These are phyloP conservation scores for Trichosporon ovoides DNA, from an alignment of 1,284 basidiomycete genomes.

Conservation along the genomic window DNA sequence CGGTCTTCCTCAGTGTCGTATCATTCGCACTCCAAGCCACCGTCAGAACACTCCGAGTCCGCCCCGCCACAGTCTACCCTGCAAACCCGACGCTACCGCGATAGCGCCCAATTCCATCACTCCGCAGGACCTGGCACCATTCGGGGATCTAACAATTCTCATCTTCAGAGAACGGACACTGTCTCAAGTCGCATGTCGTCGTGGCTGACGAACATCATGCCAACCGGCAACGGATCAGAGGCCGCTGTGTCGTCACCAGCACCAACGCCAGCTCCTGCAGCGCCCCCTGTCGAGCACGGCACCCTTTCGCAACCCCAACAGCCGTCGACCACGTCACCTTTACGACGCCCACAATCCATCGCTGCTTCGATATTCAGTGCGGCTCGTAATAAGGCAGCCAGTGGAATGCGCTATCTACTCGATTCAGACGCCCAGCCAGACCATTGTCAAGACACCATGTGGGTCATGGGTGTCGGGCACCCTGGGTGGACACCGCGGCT, in stretches of 20 bases:
- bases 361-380: constrained; percentile 42
- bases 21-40: constrained; percentile 19
- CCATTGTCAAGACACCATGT: constrained; percentile 70
- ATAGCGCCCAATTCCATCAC: constrained; percentile 14
- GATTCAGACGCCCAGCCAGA: constrained; percentile 74
- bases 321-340: background rate
- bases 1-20: constrained; percentile 29
- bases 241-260: constrained; percentile 9
- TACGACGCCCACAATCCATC: constrained; percentile 19
- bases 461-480: constrained; percentile 75
- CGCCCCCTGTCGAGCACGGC: constrained; percentile 9
- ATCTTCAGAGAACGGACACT: background rate
- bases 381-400: constrained; percentile 46
- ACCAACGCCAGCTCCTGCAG: constrained; percentile 12
- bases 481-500: constrained; percentile 47
- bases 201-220: constrained; percentile 45
- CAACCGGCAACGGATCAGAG: constrained; percentile 8
- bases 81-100: constrained; percentile 20
- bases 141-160: background rate
- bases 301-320: background rate
- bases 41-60: background rate
- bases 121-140: background rate
- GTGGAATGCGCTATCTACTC: constrained; percentile 66
- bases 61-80: background rate
- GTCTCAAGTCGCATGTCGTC: constrained; percentile 37